Evolutionary conservation across 2,329 filamentous ascomycete genomes (phyloP), one percentile per base, ranked within the genome.

Genomic region (Sphaerulina musiva): DNA sequence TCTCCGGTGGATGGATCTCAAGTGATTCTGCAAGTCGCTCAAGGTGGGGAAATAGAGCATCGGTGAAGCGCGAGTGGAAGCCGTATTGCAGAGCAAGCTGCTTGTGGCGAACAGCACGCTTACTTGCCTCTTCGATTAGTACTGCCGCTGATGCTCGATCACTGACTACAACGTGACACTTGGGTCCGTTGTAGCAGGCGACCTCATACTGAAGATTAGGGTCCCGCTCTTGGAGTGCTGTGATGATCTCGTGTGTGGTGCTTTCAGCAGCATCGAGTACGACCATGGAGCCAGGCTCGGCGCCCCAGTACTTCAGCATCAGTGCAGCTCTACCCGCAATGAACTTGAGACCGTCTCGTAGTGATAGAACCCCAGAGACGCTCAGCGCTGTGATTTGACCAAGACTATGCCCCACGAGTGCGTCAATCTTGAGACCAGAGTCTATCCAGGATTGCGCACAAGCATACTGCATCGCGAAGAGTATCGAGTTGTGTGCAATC

Each of bases 121-220:
- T 43, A 2, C 31, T 42, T 10, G 42, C 26, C 20, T 51, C 46
- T 26, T 53, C 34, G 12, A 50, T 40, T 2, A 45, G 26, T 11
- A 45, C 45, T 6, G n/a, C 29, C 12, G 43, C 46, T 5, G 47
- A 40, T 10, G 17, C 32, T 23, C 38, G 42, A 7, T 50, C 41
- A n/a, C 47, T 17, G n/a, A 46, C 55, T 31, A 59, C 26, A 17
- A 46, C 48, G 6, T 44, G 49, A 20, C 39, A 54, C n/a, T 31
- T 38, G 4, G 50, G 53, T 6, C 56, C 53, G 38, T 60, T 60
- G 53, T 49, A 55, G 46, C 58, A 60, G n/a, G 56, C 58, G 32
- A 58, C 56, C 14, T 54, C 53, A 23, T 29, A 17, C 10, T 38
- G 34, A 14, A 43, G 12, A 11, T 9, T 14, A 29, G 47, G 14